Evolutionary conservation across 306 rosid species (phyloP).

Genomic region (Datisca glomerata): DNA sequence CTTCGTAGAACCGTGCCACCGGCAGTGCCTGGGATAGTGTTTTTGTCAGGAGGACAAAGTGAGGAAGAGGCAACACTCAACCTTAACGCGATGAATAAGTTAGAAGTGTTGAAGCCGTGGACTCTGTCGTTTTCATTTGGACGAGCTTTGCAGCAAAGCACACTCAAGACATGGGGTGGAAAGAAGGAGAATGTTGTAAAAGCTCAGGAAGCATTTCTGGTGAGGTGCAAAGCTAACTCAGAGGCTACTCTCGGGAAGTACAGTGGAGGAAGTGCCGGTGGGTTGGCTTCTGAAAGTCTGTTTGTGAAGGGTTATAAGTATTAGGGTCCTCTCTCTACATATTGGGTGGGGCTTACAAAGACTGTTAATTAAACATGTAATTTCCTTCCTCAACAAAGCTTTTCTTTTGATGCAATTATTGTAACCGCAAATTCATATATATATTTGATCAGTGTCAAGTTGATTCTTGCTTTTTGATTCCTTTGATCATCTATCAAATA

Average conservation of each 20-base stretch:
- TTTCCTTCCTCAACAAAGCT: too few relatives aligned
- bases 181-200: slow-evolving; percentile 39
- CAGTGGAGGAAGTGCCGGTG: slow-evolving; percentile 53
- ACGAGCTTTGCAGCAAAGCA: slow-evolving; percentile 78
- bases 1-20: slow-evolving; percentile 57
- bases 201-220: slow-evolving; percentile 58
- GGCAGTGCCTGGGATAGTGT: slow-evolving; percentile 67
- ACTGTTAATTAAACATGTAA: too few relatives aligned
- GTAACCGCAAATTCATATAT: too few relatives aligned
- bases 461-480: too few relatives aligned
- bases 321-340: too few relatives aligned
- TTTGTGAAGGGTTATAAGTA: slow-evolving; percentile 65
- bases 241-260: slow-evolving; percentile 71
- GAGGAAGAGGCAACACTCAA: slow-evolving; percentile 76
- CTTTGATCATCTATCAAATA: too few relatives aligned
- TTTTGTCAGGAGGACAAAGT: slow-evolving; percentile 89
- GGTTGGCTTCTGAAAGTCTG: slow-evolving; percentile 67
- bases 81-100: slow-evolving; percentile 69
- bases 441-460: too few relatives aligned
- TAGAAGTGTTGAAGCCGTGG: slow-evolving; percentile 82
- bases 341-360: too few relatives aligned
- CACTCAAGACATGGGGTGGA: slow-evolving; percentile 82
- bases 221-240: slow-evolving; percentile 76
- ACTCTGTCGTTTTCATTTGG: slow-evolving; percentile 70
- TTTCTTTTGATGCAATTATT: too few relatives aligned